Conservation (phyloP, 805 yeast genomes). For the Candida pini region DNA sequence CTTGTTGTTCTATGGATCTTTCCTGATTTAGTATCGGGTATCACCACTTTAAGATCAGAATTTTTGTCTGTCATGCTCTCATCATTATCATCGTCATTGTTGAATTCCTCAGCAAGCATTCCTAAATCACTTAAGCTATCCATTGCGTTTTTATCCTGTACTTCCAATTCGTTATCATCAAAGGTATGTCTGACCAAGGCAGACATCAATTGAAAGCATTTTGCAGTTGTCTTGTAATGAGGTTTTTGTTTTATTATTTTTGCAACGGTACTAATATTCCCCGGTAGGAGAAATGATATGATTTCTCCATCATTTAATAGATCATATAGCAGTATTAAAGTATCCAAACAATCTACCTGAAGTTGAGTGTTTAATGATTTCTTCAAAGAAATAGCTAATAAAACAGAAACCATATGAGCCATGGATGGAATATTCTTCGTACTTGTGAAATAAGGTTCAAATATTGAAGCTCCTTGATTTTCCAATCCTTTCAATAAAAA, state of each 20-base stretch:
- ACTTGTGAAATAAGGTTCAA: constrained; percentile 25
- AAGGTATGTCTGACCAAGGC: constrained; percentile 32
- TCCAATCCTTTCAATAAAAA: constrained; percentile 29
- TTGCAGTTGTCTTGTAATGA: constrained; percentile 33
- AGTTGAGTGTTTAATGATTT: constrained; percentile 22
- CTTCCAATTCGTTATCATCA: constrained; percentile 35
- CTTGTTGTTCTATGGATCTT: constrained; percentile 35
- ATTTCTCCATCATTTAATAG: constrained; percentile 41
- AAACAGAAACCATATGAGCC: constrained; percentile 42
- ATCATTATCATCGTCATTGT: constrained; percentile 1
- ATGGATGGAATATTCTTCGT: constrained; percentile 36
- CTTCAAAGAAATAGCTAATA: constrained; percentile 31
- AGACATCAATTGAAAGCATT: constrained; percentile 27
- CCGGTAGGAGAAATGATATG: constrained; percentile 45
- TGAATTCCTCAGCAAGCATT: neutral
- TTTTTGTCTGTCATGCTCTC: constrained; percentile 2
- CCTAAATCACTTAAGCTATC: constrained; percentile 12
- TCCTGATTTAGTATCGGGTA: constrained; percentile 9
- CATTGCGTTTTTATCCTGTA: constrained; percentile 5
- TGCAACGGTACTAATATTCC: constrained; percentile 40
- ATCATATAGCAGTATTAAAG: constrained; percentile 31
- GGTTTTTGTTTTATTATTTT: constrained; percentile 31
- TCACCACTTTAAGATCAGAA: constrained; percentile 8
- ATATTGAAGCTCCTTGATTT: constrained; percentile 21
- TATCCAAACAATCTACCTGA: constrained; percentile 29